These are phyloP conservation scores for Backusella westeae DNA, from an alignment of 192 early-diverging fungal genomes.

Conservation along the genomic window DNA sequence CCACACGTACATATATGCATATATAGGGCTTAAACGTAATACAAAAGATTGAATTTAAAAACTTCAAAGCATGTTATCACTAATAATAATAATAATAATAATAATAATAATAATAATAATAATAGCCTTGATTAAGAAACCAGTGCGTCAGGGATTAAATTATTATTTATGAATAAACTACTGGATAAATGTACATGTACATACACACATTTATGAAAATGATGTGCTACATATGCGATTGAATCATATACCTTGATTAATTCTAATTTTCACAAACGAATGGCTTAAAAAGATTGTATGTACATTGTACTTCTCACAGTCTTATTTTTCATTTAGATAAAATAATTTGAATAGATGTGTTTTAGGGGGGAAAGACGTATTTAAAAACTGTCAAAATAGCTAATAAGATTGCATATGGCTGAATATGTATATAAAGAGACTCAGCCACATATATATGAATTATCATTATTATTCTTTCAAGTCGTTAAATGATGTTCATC, in stretches of 20 bases:
- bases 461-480: not conserved
- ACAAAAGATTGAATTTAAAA: not conserved
- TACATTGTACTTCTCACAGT: not conserved
- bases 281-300: not conserved
- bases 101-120: not conserved
- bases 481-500: not conserved
- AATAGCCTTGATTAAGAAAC: not conserved
- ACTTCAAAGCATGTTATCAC: not conserved
- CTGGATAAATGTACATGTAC: not conserved
- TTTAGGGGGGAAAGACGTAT: not conserved
- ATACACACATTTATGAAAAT: not conserved
- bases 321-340: not conserved
- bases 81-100: not conserved
- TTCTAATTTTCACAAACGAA: not conserved
- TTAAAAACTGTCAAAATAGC: not conserved
- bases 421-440: not conserved
- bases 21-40: not conserved
- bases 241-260: not conserved
- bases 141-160: not conserved
- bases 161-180: not conserved
- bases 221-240: not conserved
- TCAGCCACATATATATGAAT: not conserved
- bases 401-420: slow-evolving; percentile 1
- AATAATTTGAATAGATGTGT: not conserved
- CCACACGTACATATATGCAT: not conserved